Evolutionary conservation across 176 grass and related monocot species (phyloP), one percentile per base, ranked within the genome.

Genomic region (Tillandsia leiboldiana): DNA sequence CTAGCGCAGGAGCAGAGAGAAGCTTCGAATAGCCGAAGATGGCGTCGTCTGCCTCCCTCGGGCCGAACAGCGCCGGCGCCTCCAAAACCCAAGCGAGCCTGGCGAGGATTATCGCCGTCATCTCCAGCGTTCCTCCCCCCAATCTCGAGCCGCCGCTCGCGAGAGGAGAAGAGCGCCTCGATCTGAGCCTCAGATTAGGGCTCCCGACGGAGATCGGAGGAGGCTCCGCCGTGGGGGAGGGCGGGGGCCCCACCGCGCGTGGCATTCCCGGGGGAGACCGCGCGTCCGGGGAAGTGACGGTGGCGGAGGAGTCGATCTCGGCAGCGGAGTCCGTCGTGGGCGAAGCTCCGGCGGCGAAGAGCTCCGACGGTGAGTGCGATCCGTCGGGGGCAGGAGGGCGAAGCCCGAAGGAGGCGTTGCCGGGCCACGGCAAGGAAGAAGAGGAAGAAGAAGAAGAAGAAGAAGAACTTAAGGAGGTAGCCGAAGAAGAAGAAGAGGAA

Each of bases 171-270:
- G 64, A 67, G 73, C 14, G 51, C 53, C 18, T 77, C 42, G 75
- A 77, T 77, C 66, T 77, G 65, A 59, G 53, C 28, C 75, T 77
- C 28, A 58, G 75, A 57, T 49, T 77, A 65, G 75, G 75, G 33
- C 75, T 12, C 11, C 13, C 66, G 33, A 17, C 51, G 0, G 51
- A 66, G 75, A 63, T 77, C 66, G 66, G 51, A 33, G 26, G 33
- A 69, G 51, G 17, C 50, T 63, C 48, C 28, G 28, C 18, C 26
- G 70, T 17, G 27, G 53, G 28, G 10, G 48, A 48, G 11, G 58
- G 61, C 8, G 58, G 12, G 12, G 13, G 20, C 12, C 12, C 28
- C 17, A 61, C 56, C 17, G 56, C 56, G 65, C 15, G 18, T 9
- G 10, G 65, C 42, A 33, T 48, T 15, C 33, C 17, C 15, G 65